A percentile compares a stretch with the other conserved stretches of the same genome.
Conservation (phyloP, 2,329 filamentous ascomycete genomes). For the Coniochaeta sp. region DNA sequence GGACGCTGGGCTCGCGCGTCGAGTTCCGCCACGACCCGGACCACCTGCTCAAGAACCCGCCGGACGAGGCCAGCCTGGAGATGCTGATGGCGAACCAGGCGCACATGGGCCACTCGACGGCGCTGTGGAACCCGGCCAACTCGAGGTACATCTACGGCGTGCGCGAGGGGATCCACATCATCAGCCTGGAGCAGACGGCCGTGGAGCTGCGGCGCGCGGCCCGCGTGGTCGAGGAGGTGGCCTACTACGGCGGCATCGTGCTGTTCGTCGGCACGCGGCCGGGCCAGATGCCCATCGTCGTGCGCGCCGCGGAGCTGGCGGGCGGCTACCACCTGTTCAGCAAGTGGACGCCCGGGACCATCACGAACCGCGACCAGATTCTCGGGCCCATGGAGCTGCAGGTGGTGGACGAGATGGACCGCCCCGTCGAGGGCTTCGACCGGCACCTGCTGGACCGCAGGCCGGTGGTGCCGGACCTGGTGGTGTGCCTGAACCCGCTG, state of each 20-base stretch:
- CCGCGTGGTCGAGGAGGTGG: constrained; percentile 84
- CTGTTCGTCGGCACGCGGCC: constrained; percentile 84
- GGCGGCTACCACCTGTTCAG: constrained; percentile 83
- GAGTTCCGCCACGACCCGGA: constrained; percentile 56
- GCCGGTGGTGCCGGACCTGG: constrained; percentile 77
- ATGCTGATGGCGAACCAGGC: constrained; percentile 80
- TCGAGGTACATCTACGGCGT: constrained; percentile 91
- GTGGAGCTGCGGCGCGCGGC: constrained; percentile 86
- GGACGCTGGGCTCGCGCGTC: constrained; percentile 39
- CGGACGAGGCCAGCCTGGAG: constrained; percentile 80
- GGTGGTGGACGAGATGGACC: constrained; percentile 71
- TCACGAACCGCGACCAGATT: constrained; percentile 91
- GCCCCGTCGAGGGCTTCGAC: constrained; percentile 53
- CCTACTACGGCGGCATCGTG: constrained; percentile 74
- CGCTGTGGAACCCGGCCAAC: constrained; percentile 91
- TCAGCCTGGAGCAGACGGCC: constrained; percentile 82
- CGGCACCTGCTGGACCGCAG: constrained; percentile 54
- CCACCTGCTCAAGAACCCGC: constrained; percentile 64
- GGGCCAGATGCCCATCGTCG: constrained; percentile 74
- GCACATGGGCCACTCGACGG: constrained; percentile 85
- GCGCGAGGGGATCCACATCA: constrained; percentile 83
- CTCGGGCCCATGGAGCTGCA: constrained; percentile 62
- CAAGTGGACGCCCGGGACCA: constrained; percentile 83
- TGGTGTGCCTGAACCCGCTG: constrained; percentile 84
- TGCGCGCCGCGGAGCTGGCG: constrained; percentile 71